Percentiles rank a stretch among this genome's conserved stretches.
These are phyloP conservation scores for Venturia nashicola DNA, from an alignment of 2,329 filamentous ascomycete genomes.

Conservation along the genomic window DNA sequence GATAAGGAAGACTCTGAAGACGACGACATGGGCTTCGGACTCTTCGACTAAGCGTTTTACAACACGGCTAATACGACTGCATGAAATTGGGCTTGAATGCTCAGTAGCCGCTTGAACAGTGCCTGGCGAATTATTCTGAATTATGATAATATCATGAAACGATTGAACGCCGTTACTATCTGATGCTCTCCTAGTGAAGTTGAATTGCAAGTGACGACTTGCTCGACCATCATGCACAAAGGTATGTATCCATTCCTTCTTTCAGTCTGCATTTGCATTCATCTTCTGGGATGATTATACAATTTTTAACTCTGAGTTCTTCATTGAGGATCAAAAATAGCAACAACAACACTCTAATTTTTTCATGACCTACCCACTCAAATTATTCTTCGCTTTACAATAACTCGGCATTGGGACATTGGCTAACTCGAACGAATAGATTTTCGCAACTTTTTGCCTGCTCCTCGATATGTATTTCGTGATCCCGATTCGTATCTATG, in stretches of 20 bases:
- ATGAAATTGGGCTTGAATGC: slow-evolving; percentile 1
- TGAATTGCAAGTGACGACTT: slow-evolving; percentile 9
- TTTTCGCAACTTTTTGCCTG: background rate
- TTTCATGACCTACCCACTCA: slow-evolving; percentile 41
- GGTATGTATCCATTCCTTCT: slow-evolving; percentile 23
- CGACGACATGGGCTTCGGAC: slow-evolving; percentile 42
- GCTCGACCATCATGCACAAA: slow-evolving; percentile 15
- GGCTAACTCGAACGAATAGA: background rate
- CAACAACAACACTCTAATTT: slow-evolving; percentile 64
- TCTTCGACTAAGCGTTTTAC: slow-evolving; percentile 36
- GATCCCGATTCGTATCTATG: background rate
- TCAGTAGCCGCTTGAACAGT: background rate
- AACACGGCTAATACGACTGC: slow-evolving; percentile 7
- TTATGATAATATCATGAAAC: slow-evolving; percentile 2
- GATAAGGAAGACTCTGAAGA: slow-evolving; percentile 53
- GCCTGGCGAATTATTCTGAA: background rate
- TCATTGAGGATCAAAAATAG: slow-evolving; percentile 46
- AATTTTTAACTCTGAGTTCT: slow-evolving; percentile 54
- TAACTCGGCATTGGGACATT: background rate
- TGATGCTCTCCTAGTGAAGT: background rate
- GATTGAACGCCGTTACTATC: background rate
- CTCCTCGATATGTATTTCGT: no score
- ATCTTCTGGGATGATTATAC: slow-evolving; percentile 42
- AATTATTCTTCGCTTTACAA: background rate
- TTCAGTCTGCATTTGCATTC: slow-evolving; percentile 8